These are phyloP conservation scores for Gliomastix tumulicola DNA, from an alignment of 2,329 filamentous ascomycete genomes.

Conservation along the genomic window DNA sequence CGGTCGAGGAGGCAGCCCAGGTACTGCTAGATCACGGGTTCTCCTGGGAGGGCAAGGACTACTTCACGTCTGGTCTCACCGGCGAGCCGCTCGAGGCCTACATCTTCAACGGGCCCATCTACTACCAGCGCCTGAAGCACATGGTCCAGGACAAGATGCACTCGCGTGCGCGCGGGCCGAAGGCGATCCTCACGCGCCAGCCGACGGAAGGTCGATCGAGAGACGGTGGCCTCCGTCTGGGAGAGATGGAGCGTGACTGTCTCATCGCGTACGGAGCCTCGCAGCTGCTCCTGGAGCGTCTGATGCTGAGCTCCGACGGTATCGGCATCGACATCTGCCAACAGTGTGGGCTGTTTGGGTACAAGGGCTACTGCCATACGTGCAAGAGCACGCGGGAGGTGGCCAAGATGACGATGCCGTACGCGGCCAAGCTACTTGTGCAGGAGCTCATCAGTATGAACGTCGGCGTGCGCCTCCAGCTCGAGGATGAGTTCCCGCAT, in stretches of 20 bases:
- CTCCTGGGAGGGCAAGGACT: conserved; percentile 95
- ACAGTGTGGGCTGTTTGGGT: conserved; percentile 89
- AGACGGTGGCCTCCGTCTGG: conserved; percentile 84
- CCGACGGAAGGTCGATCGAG: conserved; percentile 92
- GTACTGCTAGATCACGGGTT: conserved; percentile 84
- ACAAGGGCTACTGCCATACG: conserved; percentile 88
- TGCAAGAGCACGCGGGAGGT: conserved; percentile 82
- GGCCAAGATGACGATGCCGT: conserved; percentile 92
- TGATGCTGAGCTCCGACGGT: conserved; percentile 92
- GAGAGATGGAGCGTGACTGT: conserved; percentile 99
- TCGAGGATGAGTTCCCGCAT: conserved; percentile 89
- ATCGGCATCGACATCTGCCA: conserved; percentile 93
- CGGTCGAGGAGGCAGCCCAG: conserved; percentile 83
- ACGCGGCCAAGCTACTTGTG: conserved; percentile 91
- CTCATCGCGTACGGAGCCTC: conserved; percentile 94
- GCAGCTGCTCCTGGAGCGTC: conserved; percentile 81
- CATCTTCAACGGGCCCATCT: conserved; percentile 97
- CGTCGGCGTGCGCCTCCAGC: conserved; percentile 82
- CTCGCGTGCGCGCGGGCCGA: conserved; percentile 80
- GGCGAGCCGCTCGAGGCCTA: conserved; percentile 92
- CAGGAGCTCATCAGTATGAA: conserved; percentile 99
- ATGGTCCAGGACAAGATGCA: conserved; percentile 99
- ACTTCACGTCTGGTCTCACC: conserved; percentile 89
- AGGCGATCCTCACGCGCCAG: conserved; percentile 87
- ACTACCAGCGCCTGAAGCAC: conserved; percentile 99